Base-by-base conservation (phyloP, 306 rosid genomes). In the Cucumis melo region DNA sequence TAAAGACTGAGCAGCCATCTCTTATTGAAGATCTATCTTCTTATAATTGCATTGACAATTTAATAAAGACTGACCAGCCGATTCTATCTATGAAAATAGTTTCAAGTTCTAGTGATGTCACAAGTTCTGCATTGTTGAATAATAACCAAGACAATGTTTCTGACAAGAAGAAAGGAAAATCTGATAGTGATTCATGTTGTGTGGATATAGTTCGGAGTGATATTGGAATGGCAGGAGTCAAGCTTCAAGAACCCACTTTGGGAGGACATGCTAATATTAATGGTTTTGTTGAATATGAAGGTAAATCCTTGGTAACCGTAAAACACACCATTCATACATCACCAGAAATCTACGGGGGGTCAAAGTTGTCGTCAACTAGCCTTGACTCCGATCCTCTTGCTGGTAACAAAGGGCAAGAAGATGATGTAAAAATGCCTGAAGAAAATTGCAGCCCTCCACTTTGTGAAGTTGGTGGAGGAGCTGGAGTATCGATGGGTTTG, bases 21-120 rank as follows among this genome's bases (percentile, higher is more conserved):
- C 78, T 80, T 67, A 55, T 88, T 82, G 90, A 87, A 78, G 96
- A 87, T 44, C 74, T 79, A 2, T 82, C 79, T 73, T 77, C 81
- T 6, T 75, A 50, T 11, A 72, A 81, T 6, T 81, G 32, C 79
- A 85, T 85, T 78, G 85, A 64, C n/a, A 81, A 81, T 50, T 85
- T 86, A n/a, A 65, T 82, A 65, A 83, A 77, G 34, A 73, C 53
- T 73, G 86, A 78, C 36, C 86, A 59, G 29, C 84, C 88, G 66
- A 84, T 76, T 82, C 79, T 86, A 65, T 85, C 91, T 24, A 85
- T 32, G 83, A 88, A 88, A 54, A 78, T 86, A 64, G 75, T 81
- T 63, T 86, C 92, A 55, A 68, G 82, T 80, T 81, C 80, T 36
- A 84, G 87, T 82, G 79, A 74, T 73, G 83, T 85, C 38, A 81